Evolutionary conservation across 2,329 filamentous ascomycete genomes (phyloP).

Genomic region (Geosmithia morbida): DNA sequence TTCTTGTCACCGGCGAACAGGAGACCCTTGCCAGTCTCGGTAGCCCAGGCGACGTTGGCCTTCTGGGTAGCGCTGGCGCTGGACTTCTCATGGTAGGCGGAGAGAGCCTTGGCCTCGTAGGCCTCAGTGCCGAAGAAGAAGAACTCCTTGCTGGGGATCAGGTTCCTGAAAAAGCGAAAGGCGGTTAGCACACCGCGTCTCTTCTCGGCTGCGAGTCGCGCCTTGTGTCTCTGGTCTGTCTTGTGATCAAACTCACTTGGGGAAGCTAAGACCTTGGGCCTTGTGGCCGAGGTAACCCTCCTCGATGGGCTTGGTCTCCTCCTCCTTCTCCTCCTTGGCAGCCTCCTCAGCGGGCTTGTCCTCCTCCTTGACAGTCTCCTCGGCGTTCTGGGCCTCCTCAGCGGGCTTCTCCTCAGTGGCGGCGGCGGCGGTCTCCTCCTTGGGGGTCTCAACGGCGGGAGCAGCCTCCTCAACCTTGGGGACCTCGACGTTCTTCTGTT

Average conservation of each 20-base stretch:
- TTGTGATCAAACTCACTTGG: conserved; percentile 56
- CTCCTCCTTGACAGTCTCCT: conserved; percentile 26
- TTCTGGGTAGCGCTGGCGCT: conserved; percentile 66
- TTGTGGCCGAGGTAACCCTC: conserved; percentile 86
- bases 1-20: conserved; percentile 84
- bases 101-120: conserved; percentile 59
- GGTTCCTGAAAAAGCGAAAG: conserved; percentile 43
- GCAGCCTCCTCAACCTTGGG: conserved; percentile 28
- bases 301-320: conserved; percentile 54
- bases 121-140: conserved; percentile 74
- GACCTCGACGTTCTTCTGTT: conserved; percentile 54
- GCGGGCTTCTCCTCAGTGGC: conserved; percentile 17
- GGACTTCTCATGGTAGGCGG: conserved; percentile 71
- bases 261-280: conserved; percentile 62
- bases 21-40: conserved; percentile 88
- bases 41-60: conserved; percentile 75
- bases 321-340: conserved; percentile 28
- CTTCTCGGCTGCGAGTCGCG: not conserved
- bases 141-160: conserved; percentile 84
- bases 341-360: conserved; percentile 26
- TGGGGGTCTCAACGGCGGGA: conserved; percentile 16
- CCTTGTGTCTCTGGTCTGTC: not conserved
- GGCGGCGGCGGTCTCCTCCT: conserved; percentile 18
- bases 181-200: conserved; percentile 9
- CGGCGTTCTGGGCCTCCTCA: conserved; percentile 16